A percentile compares a stretch with the other conserved stretches of the same genome.
Evolutionary conservation across 2,329 filamentous ascomycete species (phyloP).

Genomic region (Neopestalotiopsis sp.): DNA sequence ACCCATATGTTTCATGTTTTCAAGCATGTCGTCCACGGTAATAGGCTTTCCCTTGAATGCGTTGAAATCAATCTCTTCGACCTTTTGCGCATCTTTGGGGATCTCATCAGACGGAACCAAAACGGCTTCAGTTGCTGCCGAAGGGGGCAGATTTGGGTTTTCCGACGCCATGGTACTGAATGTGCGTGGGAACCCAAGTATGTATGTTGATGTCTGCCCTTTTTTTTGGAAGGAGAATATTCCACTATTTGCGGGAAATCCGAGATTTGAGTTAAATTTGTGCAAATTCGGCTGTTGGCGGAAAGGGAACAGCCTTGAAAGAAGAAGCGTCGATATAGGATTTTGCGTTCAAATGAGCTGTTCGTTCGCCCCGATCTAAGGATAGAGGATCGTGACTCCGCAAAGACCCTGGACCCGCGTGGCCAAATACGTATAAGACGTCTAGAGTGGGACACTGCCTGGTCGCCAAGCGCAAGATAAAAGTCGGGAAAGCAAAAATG

Average conservation of each 20-base stretch:
- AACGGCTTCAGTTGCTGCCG: conserved; percentile 74
- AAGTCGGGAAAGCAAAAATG: background rate
- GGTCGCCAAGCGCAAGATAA: background rate
- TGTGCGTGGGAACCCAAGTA: background rate
- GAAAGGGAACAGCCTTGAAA: background rate
- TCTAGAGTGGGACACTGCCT: background rate
- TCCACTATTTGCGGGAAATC: background rate
- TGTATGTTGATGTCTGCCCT: background rate
- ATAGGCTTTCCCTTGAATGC: conserved; percentile 75
- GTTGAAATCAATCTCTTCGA: conserved; percentile 93
- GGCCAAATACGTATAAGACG: background rate
- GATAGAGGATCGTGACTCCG: background rate
- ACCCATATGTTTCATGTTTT: conserved; percentile 85
- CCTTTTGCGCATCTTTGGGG: conserved; percentile 77
- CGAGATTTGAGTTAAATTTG: too few species aligned
- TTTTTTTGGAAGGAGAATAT: too few species aligned
- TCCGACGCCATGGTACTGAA: conserved; percentile 10
- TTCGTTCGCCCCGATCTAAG: background rate
- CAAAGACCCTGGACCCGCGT: background rate
- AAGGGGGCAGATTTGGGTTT: conserved; percentile 14
- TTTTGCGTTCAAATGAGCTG: background rate
- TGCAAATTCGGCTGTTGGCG: background rate
- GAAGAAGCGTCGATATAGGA: background rate
- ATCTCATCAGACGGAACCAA: conserved; percentile 84
- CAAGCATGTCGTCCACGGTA: conserved; percentile 83